These are phyloP conservation scores for Rhynchospora tenuis DNA, from an alignment of 176 grass and related monocot species.

Conservation along the genomic window DNA sequence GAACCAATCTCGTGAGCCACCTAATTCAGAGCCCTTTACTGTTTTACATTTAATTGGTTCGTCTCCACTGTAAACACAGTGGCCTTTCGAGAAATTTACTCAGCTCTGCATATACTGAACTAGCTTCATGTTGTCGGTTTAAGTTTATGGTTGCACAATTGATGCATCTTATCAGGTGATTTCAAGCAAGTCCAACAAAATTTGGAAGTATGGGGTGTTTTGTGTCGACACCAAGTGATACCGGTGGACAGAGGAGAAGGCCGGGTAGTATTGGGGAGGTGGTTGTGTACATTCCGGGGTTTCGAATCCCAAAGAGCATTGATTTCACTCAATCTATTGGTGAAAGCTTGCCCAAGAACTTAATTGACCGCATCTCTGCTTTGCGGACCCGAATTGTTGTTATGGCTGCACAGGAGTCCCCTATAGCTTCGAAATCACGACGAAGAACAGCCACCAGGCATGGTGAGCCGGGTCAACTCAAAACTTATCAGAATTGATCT, in stretches of 20 bases:
- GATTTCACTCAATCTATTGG: conserved; percentile 44
- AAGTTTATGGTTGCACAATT: neutral
- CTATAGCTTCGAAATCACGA: conserved; percentile 40
- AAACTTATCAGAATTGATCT: neutral
- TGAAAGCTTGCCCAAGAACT: conserved; percentile 37
- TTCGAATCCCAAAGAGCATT: conserved; percentile 47
- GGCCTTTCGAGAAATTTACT: neutral
- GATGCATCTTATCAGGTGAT: neutral
- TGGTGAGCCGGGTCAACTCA: conserved; percentile 33
- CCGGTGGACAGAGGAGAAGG: conserved; percentile 32
- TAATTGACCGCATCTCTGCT: conserved; percentile 38
- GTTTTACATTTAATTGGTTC: conserved; percentile 19
- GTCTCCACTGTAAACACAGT: neutral
- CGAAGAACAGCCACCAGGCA: conserved; percentile 56
- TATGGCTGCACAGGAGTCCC: conserved; percentile 62
- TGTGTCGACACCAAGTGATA: conserved; percentile 45
- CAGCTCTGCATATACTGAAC: neutral
- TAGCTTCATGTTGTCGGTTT: neutral
- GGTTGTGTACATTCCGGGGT: conserved; percentile 63
- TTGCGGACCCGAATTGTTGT: conserved; percentile 37
- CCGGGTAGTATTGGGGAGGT: conserved; percentile 77
- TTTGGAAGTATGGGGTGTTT: conserved; percentile 68
- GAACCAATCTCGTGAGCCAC: conserved; percentile 26
- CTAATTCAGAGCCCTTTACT: conserved; percentile 18
- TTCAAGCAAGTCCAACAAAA: conserved; percentile 5